A percentile compares a stretch with the other conserved stretches of the same genome.
These are phyloP conservation scores for Fraxinus ornus DNA, from an alignment of 305 asterid species.

Conservation along the genomic window DNA sequence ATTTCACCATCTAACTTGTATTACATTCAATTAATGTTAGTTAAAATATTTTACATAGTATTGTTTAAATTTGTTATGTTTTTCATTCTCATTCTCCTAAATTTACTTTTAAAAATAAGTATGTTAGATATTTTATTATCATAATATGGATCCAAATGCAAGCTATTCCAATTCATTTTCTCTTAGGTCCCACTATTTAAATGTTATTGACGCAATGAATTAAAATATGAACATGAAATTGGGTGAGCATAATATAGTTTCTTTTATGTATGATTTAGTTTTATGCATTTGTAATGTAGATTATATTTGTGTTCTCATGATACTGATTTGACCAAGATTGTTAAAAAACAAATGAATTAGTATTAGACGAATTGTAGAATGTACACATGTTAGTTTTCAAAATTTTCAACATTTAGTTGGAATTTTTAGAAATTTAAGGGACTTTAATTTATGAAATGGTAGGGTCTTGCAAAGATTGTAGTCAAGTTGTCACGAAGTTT, in stretches of 20 bases:
- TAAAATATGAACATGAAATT: not conserved
- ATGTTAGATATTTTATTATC: not conserved
- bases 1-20: not conserved
- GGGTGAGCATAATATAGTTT: not conserved
- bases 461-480: not conserved
- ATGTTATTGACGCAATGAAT: not conserved
- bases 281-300: not conserved
- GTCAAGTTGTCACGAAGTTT: not conserved
- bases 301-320: not conserved
- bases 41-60: not conserved
- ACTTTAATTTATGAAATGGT: not conserved
- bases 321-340: not conserved
- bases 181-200: not conserved
- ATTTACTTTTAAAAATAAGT: not conserved
- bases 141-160: not conserved
- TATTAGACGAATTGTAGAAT: not conserved
- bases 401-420: not conserved
- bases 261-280: not conserved
- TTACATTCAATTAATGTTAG: not conserved
- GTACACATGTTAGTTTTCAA: not conserved
- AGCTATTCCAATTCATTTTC: not conserved
- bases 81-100: not conserved
- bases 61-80: not conserved
- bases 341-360: not conserved
- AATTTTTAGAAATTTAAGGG: not conserved